Conservation (phyloP, 345 rosid species). For the Salix purpurea region DNA sequence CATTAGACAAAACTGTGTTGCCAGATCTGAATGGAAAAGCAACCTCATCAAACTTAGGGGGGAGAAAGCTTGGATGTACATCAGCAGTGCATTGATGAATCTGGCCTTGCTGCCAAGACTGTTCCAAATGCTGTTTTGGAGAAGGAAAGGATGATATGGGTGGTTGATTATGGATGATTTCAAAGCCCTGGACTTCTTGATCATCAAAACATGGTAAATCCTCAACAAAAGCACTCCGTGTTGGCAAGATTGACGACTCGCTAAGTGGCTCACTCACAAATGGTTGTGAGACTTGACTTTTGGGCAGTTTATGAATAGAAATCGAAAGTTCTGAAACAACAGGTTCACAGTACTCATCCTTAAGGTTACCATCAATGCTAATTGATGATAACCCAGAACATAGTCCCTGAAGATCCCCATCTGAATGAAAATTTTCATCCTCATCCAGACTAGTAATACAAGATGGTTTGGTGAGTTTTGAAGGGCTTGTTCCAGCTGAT, state of each 20-base stretch:
- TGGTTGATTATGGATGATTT: slow-evolving; percentile 16
- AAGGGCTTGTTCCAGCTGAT: slow-evolving; percentile 2
- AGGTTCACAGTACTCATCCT: slow-evolving; percentile 11
- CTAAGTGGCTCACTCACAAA: slow-evolving; percentile 19
- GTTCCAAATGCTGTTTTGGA: slow-evolving; percentile 10
- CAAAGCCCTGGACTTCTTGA: slow-evolving; percentile 26
- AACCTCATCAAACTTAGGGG: not conserved
- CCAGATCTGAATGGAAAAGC: not conserved
- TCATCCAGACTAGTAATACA: slow-evolving; percentile 3
- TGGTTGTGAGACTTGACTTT: slow-evolving; percentile 13
- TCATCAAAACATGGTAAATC: slow-evolving; percentile 36
- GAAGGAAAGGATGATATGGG: slow-evolving; percentile 4
- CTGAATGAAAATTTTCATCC: slow-evolving; percentile 6
- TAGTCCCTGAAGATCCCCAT: slow-evolving; percentile 19
- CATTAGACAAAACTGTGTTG: not conserved
- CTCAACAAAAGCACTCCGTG: slow-evolving; percentile 22
- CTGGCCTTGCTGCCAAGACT: slow-evolving; percentile 7
- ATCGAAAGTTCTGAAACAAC: slow-evolving; percentile 9
- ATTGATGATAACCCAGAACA: slow-evolving; percentile 23
- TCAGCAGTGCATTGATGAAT: not conserved
- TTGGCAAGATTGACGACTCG: slow-evolving; percentile 29
- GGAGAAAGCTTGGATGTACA: not conserved
- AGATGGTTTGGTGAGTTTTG: slow-evolving; percentile 4
- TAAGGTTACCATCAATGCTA: slow-evolving; percentile 4
- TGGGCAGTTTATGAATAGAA: slow-evolving; percentile 5